Evolutionary conservation across 1,284 basidiomycete species (phyloP), one percentile per base, ranked within the genome.

Genomic region (Cryptococcus sp.): DNA sequence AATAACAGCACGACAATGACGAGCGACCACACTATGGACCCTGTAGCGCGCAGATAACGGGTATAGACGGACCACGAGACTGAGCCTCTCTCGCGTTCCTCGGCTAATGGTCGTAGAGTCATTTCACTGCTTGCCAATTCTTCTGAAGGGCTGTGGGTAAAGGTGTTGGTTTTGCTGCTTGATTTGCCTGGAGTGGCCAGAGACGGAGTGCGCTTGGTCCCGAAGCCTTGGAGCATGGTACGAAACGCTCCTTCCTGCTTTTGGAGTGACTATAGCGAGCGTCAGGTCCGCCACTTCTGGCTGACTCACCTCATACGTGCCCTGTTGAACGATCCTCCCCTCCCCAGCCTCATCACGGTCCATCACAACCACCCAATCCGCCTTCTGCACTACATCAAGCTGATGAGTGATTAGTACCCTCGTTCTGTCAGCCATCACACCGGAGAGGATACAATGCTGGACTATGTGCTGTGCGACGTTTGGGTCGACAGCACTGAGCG

Each of bases 321-420:
- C 69, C 53, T 66, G 59, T 40, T 69, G 67, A 1, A 56, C 54
- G 16, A 74, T 64, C n/a, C 53, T 54, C 13, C 72, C 72, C 20
- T 63, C 53, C 3, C 55, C 54, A 17, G 40, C 38, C 16, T 50
- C 52, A 39, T 62, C 51, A 6, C 54, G 43, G 35, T 69, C 66
- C 61, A 73, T 62, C n/a, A 70, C 64, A n/a, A 70, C 45, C 5
- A 69, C 41, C 47, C 55, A 47, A 54, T 72, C 71, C 7, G 66
- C 66, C 5, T 51, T 52, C 2, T 58, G 57, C 1, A 90, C 78
- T 16, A 89, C 84, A 67, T 88, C 85, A 3, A 88, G 74, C 11
- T 76, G 67, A 70, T 90, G 89, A 0, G 89, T 90, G 23, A 88
- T 87, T 22, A 91, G 80, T 23, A 91, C 79, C 19, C 88, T 81